Evolutionary conservation across 2,329 filamentous ascomycete species (phyloP).

Genomic region (Pezicula neosporulosa): DNA sequence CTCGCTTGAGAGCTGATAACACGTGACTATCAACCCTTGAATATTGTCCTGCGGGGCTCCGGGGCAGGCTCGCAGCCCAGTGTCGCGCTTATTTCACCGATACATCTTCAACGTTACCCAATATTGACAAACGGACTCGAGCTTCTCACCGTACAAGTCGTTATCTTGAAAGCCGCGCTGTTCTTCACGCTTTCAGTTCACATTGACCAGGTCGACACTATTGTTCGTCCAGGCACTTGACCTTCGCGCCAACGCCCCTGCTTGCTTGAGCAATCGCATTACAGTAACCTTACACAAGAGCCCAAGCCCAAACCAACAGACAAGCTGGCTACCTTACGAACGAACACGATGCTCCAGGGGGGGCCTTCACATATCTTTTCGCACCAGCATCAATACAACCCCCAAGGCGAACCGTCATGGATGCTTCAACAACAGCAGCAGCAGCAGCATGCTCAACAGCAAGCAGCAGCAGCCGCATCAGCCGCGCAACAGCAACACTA

Average conservation of each 20-base stretch:
- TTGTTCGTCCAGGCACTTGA: too few relatives aligned
- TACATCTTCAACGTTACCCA: too few relatives aligned
- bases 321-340: conserved; percentile 12
- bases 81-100: too few relatives aligned
- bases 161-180: too few relatives aligned
- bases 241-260: background rate
- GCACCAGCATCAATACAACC: conserved; percentile 60
- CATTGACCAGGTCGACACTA: too few relatives aligned
- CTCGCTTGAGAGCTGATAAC: too few relatives aligned
- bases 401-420: conserved; percentile 61
- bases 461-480: conserved; percentile 29
- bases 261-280: background rate
- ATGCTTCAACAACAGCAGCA: conserved; percentile 48
- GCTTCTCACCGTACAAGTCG: too few relatives aligned
- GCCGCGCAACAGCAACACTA: conserved; percentile 53
- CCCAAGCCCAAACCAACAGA: background rate
- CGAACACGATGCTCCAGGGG: conserved; percentile 54
- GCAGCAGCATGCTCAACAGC: conserved; percentile 35
- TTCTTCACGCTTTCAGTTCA: too few relatives aligned
- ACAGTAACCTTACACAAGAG: background rate
- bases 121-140: too few relatives aligned
- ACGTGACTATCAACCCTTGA: too few relatives aligned
- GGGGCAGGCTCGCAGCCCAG: too few relatives aligned
- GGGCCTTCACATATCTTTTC: conserved; percentile 55
- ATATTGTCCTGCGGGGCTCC: too few relatives aligned